Evolutionary conservation across 331 rosid genomes (phyloP), one percentile per base, ranked within the genome.

Genomic region (Quercus phellos): DNA sequence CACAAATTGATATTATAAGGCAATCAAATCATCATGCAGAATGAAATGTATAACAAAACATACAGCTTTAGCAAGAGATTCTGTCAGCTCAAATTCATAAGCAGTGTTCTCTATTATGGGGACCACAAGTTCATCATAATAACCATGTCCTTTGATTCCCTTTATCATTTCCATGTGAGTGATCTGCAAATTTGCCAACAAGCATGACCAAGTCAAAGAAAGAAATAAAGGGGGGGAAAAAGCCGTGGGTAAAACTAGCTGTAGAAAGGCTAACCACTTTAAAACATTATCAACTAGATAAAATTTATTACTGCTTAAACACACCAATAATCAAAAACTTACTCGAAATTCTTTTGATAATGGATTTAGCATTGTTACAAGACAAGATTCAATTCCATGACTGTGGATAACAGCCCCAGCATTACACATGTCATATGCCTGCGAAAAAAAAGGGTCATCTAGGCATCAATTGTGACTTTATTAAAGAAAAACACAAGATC

Each of bases 121-220:
- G 68, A 94, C 90, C 82, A 94, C 97, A 61, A 94, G 96, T 85
- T 94, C 99, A 84, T 94, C 99, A 83, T 90, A 85, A 85, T 94
- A 94, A 71, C 99, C 99, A 85, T 94, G 99, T 75, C 97, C 99
- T 80, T 92, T 80, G 88, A 94, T 94, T 84, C 97, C 99, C 87
- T 94, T 94, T 80, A 94, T 94, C 99, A 94, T 94, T 88, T 94
- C 99, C 99, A 94, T 92, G 87, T 94, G 97, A 77, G 96, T 87
- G 64, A 94, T 94, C 99, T 94, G 94, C 88, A 88, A 68, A 84
- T 81, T 82, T 71, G 51, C 70, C 74, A 26, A 67, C 53, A 70
- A 67, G 18, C 77, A 76, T 21, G 43, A 59, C 34, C 75, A 80
- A 55, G 74, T 73, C 9, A 81, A 81, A 56, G 43, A 64, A 78